A percentile compares a stretch with the other conserved stretches of the same genome.
Conservation (phyloP, 805 yeast genomes). For the Hanseniaspora pseudoguilliermondii region DNA sequence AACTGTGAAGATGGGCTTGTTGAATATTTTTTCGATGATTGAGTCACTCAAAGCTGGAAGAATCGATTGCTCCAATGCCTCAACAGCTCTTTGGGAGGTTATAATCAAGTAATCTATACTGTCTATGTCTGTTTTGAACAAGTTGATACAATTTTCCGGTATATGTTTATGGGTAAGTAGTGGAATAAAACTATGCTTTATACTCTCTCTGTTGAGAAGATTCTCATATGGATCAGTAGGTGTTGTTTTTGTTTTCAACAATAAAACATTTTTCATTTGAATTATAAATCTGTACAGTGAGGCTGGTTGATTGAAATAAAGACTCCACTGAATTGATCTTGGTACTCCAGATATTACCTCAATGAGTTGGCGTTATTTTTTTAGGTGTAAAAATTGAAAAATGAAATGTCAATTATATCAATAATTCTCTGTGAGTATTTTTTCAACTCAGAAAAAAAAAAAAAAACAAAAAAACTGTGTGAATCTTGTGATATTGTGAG, state of each 20-base stretch:
- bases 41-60: conserved; percentile 18
- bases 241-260: conserved; percentile 59
- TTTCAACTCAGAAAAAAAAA: too few relatives aligned
- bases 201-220: conserved; percentile 28
- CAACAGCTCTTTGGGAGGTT: conserved; percentile 88
- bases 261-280: conserved; percentile 28
- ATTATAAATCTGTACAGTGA: too few relatives aligned
- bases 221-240: conserved; percentile 57
- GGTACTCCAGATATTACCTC: too few relatives aligned
- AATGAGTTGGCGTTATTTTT: too few relatives aligned
- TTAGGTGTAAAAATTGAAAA: too few relatives aligned
- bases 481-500: too few relatives aligned
- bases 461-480: too few relatives aligned
- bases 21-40: conserved; percentile 25
- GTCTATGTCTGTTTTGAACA: conserved; percentile 33
- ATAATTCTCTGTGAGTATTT: too few relatives aligned
- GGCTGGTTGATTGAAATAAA: not conserved
- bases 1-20: conserved; percentile 63
- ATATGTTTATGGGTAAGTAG: conserved; percentile 53
- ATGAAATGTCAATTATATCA: too few relatives aligned
- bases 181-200: conserved; percentile 51
- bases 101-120: conserved; percentile 46
- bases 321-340: not conserved
- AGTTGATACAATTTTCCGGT: conserved; percentile 32
- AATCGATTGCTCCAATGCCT: conserved; percentile 45